These are phyloP conservation scores for Carex pumila DNA, from an alignment of 176 grass and related monocot genomes.

Conservation along the genomic window DNA sequence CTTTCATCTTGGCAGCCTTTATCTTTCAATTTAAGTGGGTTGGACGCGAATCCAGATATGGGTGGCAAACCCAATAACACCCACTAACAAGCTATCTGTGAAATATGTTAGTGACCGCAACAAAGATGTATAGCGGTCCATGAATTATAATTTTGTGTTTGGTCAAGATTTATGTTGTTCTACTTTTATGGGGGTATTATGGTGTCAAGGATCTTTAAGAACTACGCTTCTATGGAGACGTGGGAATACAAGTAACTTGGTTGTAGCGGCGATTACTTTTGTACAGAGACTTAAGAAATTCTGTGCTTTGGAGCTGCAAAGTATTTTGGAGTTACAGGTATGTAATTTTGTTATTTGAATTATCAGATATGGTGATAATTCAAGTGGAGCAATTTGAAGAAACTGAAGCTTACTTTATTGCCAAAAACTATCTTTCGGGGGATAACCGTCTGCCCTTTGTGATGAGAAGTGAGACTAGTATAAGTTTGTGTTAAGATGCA, in stretches of 20 bases:
- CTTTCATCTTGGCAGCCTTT: constrained; percentile 79
- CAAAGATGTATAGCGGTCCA: neutral
- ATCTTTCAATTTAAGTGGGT: constrained; percentile 40
- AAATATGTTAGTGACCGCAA: neutral
- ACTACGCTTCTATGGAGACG: neutral
- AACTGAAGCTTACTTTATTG: neutral
- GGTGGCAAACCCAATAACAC: constrained; percentile 30
- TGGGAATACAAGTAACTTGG: neutral
- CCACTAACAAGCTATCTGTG: neutral
- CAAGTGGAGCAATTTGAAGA: neutral
- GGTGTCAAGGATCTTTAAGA: constrained; percentile 3
- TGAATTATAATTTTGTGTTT: neutral
- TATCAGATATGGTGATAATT: constrained; percentile 11
- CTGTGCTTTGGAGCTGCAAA: neutral
- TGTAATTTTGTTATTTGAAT: constrained; percentile 4
- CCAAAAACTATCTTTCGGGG: neutral
- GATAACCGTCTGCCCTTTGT: neutral
- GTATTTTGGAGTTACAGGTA: neutral
- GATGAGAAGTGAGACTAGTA: neutral
- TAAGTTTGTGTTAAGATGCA: neutral
- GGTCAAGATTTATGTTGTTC: neutral
- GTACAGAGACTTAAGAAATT: neutral
- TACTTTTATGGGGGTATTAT: neutral
- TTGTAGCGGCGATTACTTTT: neutral
- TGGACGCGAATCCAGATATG: constrained; percentile 26